Conservation (phyloP, 2,329 filamentous ascomycete genomes). For the Fusarium guadeloupense region DNA sequence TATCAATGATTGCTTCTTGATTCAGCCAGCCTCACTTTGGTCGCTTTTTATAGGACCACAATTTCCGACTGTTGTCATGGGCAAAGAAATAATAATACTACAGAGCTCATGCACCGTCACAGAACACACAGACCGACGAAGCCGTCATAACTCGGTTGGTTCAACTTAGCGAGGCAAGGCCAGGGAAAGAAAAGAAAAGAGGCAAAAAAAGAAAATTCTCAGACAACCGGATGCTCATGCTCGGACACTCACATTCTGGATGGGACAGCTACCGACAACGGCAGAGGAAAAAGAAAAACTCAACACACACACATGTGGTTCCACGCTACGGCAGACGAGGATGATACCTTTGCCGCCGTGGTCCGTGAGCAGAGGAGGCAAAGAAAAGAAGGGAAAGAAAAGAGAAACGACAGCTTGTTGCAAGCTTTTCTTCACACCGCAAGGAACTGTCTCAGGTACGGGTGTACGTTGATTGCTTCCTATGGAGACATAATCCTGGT, state of each 20-base stretch:
- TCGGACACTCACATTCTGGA: slow-evolving; percentile 2
- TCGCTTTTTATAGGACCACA: slow-evolving; percentile 4
- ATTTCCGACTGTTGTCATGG: not conserved
- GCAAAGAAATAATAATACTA: slow-evolving; percentile 10
- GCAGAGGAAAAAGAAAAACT: slow-evolving; percentile 34
- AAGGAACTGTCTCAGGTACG: slow-evolving; percentile 34
- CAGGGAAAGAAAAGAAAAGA: too few species aligned
- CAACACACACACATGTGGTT: slow-evolving; percentile 26
- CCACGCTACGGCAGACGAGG: slow-evolving; percentile 27
- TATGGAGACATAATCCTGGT: slow-evolving; percentile 11
- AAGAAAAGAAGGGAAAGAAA: slow-evolving; percentile 37
- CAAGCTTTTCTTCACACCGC: slow-evolving; percentile 20
- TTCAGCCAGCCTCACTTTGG: slow-evolving; percentile 15
- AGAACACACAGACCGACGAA: slow-evolving; percentile 10
- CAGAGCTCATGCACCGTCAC: slow-evolving; percentile 6
- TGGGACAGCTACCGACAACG: slow-evolving; percentile 38
- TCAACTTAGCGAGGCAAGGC: slow-evolving; percentile 1
- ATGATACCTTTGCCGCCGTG: slow-evolving; percentile 28
- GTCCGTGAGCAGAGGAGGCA: slow-evolving; percentile 21
- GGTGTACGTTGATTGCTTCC: slow-evolving; percentile 16
- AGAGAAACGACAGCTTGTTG: slow-evolving; percentile 24
- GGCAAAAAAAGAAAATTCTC: slow-evolving; percentile 11
- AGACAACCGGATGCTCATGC: not conserved
- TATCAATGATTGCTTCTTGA: not conserved
- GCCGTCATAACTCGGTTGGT: slow-evolving; percentile 28